These are phyloP conservation scores for Caryopteris hybrid DNA, from an alignment of 305 asterid genomes.

Conservation along the genomic window DNA sequence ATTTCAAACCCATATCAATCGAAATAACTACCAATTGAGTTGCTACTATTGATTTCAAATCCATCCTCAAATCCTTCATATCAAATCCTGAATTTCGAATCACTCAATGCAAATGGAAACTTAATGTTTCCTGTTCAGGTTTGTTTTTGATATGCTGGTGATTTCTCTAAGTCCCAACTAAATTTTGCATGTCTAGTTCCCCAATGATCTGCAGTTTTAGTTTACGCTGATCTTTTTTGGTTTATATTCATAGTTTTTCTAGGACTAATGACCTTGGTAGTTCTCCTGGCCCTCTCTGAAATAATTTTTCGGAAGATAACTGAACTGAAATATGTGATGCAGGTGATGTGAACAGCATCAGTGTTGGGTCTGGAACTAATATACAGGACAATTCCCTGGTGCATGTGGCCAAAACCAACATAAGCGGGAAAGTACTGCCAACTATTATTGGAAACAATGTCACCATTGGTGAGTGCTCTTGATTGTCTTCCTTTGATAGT, in stretches of 20 bases:
- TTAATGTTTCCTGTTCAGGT: not conserved
- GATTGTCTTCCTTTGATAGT: not conserved
- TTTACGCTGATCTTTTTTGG: not conserved
- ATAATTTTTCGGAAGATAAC: not conserved
- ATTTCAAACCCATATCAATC: too few species aligned
- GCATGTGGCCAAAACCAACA: slow-evolving; percentile 83
- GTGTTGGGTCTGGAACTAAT: slow-evolving; percentile 81
- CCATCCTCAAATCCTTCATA: too few species aligned
- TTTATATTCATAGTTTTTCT: not conserved
- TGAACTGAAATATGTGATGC: slow-evolving; percentile 5
- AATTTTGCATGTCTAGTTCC: too few species aligned
- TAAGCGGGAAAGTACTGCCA: slow-evolving; percentile 72
- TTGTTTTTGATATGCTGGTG: too few species aligned
- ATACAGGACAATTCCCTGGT: slow-evolving; percentile 90
- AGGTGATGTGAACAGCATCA: slow-evolving; percentile 88
- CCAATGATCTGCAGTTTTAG: not conserved
- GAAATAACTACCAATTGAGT: too few species aligned
- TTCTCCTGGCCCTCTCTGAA: slow-evolving; percentile 3
- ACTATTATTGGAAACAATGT: slow-evolving; percentile 84
- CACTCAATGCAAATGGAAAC: too few species aligned
- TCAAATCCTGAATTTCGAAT: too few species aligned
- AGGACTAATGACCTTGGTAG: not conserved
- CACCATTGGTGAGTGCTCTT: slow-evolving; percentile 60
- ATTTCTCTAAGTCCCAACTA: too few species aligned
- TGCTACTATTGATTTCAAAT: too few species aligned